Percentiles rank a stretch among this genome's conserved stretches.
phyloP scores from a whole-genome alignment of 2,329 filamentous ascomycete genomes.

The Microdochium nivale region DNA sequence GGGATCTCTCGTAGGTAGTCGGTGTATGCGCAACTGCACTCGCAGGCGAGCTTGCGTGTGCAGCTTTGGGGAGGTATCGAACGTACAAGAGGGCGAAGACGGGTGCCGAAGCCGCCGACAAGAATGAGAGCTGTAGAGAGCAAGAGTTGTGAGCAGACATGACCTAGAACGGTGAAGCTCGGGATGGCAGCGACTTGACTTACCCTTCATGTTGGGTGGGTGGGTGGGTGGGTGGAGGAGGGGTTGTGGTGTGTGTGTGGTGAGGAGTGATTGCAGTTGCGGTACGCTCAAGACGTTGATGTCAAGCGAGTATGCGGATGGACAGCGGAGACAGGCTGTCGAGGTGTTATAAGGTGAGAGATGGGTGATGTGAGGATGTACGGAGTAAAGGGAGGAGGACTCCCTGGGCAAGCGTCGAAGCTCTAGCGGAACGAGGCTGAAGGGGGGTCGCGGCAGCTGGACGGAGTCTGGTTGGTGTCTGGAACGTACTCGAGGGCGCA shows the following conservation, averaged over 20 bases:
- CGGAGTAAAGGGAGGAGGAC: slow-evolving; percentile 6
- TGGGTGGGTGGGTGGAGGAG: not conserved
- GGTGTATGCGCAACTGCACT: too few relatives aligned
- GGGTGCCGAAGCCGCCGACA: slow-evolving; percentile 97
- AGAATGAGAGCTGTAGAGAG: slow-evolving; percentile 76
- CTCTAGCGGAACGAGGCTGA: slow-evolving; percentile 2
- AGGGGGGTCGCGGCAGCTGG: too few relatives aligned
- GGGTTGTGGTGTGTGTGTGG: slow-evolving; percentile 5
- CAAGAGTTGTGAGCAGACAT: slow-evolving; percentile 9
- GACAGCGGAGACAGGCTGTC: slow-evolving; percentile 1
- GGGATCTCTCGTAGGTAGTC: slow-evolving; percentile 1
- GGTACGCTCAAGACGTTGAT: slow-evolving; percentile 3
- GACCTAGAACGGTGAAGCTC: not conserved
- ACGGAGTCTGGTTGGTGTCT: too few relatives aligned
- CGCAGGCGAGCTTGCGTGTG: too few relatives aligned
- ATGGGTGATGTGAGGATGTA: not conserved
- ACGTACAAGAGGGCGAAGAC: slow-evolving; percentile 87
- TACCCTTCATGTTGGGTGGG: slow-evolving; percentile 30
- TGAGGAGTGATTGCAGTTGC: not conserved
- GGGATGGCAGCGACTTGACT: slow-evolving; percentile 14
- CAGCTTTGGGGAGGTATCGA: slow-evolving; percentile 4
- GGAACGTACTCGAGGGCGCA: too few relatives aligned
- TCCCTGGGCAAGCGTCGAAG: slow-evolving; percentile 4
- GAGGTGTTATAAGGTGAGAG: not conserved
- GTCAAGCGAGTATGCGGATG: slow-evolving; percentile 7